These are phyloP conservation scores for Corylus heterophylla DNA, from an alignment of 306 rosid species.

Conservation along the genomic window DNA sequence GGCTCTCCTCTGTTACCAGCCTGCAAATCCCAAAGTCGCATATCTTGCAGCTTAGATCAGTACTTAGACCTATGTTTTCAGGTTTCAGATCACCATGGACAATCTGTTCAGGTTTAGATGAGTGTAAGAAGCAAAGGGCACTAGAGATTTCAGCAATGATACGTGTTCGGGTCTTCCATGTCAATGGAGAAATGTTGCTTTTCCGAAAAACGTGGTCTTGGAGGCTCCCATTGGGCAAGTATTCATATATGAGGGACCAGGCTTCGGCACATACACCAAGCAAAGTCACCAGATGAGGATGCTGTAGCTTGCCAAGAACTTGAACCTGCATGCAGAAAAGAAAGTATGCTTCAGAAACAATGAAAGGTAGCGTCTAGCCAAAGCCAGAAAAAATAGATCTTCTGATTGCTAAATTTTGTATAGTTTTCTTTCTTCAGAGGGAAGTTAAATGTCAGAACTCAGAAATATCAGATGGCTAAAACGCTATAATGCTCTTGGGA, in stretches of 20 bases:
- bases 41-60: constrained; percentile 76
- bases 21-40: constrained; percentile 78
- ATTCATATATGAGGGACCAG: constrained; percentile 81
- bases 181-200: constrained; percentile 46
- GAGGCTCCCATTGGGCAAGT: constrained; percentile 79
- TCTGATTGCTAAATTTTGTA: neutral
- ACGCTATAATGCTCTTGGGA: neutral
- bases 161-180: constrained; percentile 70
- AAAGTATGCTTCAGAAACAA: constrained; percentile 22
- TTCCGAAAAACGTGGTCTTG: constrained; percentile 65
- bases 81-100: constrained; percentile 85
- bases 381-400: constrained; percentile 4
- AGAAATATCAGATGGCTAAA: neutral
- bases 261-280: constrained; percentile 88
- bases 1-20: constrained; percentile 67
- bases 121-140: constrained; percentile 90
- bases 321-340: constrained; percentile 61
- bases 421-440: neutral
- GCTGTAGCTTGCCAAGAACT: constrained; percentile 77
- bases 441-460: constrained; percentile 6
- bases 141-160: constrained; percentile 79
- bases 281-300: constrained; percentile 79
- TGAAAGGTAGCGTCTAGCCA: constrained; percentile 9
- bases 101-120: constrained; percentile 71
- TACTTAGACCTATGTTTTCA: constrained; percentile 60